A percentile compares a stretch with the other conserved stretches of the same genome.
phyloP scores from a whole-genome alignment of 2,329 filamentous ascomycete species.

The Fusarium sp. region DNA sequence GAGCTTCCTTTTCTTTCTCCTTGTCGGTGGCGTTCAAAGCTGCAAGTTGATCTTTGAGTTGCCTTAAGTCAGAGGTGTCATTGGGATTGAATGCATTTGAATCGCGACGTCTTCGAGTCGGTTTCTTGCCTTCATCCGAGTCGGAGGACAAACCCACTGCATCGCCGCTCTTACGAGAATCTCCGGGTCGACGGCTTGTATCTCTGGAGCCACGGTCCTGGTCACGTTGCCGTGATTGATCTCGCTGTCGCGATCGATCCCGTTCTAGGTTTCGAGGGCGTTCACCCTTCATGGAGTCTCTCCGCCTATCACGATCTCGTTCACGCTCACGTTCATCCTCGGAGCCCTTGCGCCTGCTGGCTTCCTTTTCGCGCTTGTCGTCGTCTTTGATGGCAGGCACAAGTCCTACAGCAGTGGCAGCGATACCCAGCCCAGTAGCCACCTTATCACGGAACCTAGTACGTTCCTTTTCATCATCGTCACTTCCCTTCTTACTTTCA shows the following conservation, averaged over 20 bases:
- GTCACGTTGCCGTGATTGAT: conserved; percentile 41
- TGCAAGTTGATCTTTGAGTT: conserved; percentile 64
- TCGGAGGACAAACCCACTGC: conserved; percentile 52
- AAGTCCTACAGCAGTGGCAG: conserved; percentile 62
- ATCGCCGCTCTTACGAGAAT: conserved; percentile 55
- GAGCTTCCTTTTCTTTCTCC: conserved; percentile 42
- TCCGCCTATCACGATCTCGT: conserved; percentile 29
- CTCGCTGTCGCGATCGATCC: conserved; percentile 38
- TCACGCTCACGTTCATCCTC: conserved; percentile 50
- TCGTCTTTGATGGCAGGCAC: conserved; percentile 55
- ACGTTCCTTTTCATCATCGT: conserved; percentile 56
- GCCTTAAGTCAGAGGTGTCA: conserved; percentile 62
- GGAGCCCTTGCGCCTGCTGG: conserved; percentile 48
- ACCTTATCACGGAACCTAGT: conserved; percentile 63
- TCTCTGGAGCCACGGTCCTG: conserved; percentile 45
- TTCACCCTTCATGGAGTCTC: conserved; percentile 4
- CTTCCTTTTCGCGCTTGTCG: conserved; percentile 53
- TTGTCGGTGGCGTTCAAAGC: conserved; percentile 53
- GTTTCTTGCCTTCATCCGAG: conserved; percentile 57
- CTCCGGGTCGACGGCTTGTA: conserved; percentile 55
- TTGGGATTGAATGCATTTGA: conserved; percentile 65
- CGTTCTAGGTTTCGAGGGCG: conserved; percentile 20
- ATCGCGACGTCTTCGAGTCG: conserved; percentile 54
- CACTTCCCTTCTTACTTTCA: conserved; percentile 49
- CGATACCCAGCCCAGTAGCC: conserved; percentile 61